A percentile compares a stretch with the other conserved stretches of the same genome.
Conservation (phyloP, 2,329 filamentous ascomycete species). For the Phialophora chinensis region DNA sequence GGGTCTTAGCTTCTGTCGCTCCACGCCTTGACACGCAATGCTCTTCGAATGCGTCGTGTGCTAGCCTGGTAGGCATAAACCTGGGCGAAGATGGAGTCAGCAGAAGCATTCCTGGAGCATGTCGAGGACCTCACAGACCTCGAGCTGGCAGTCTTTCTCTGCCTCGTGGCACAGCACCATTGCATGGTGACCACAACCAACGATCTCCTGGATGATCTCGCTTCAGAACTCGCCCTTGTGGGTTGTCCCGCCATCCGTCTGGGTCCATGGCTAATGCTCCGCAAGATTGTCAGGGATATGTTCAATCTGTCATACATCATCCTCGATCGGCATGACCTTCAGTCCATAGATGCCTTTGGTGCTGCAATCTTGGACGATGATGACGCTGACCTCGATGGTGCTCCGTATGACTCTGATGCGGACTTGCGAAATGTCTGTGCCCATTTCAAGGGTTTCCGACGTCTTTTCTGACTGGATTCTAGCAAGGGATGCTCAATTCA, state of each 20-base stretch:
- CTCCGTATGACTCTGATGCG: slow-evolving; percentile 26
- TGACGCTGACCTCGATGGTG: slow-evolving; percentile 32
- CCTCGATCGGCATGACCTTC: slow-evolving; percentile 73
- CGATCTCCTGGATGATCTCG: slow-evolving; percentile 68
- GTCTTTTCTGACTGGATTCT: not conserved
- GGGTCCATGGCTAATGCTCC: slow-evolving; percentile 12
- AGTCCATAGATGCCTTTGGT: slow-evolving; percentile 81
- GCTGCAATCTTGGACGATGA: slow-evolving; percentile 66
- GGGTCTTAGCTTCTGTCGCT: not conserved
- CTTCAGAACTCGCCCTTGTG: slow-evolving; percentile 75
- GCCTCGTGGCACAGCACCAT: slow-evolving; percentile 80
- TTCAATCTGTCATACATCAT: slow-evolving; percentile 75
- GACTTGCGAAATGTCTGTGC: slow-evolving; percentile 19
- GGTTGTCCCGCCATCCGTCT: not conserved
- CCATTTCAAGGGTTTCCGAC: not conserved
- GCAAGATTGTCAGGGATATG: slow-evolving; percentile 68
- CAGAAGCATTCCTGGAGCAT: slow-evolving; percentile 67
- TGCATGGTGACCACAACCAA: slow-evolving; percentile 80
- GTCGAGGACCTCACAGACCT: slow-evolving; percentile 83
- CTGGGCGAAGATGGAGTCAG: slow-evolving; percentile 63
- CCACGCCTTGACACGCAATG: not conserved
- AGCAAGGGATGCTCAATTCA: slow-evolving; percentile 27
- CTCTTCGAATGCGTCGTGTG: not conserved
- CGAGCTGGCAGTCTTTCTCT: slow-evolving; percentile 83
- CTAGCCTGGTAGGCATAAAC: not conserved